phyloP scores from a whole-genome alignment of 257 asterid species.

The Marsdenia floribunda region DNA sequence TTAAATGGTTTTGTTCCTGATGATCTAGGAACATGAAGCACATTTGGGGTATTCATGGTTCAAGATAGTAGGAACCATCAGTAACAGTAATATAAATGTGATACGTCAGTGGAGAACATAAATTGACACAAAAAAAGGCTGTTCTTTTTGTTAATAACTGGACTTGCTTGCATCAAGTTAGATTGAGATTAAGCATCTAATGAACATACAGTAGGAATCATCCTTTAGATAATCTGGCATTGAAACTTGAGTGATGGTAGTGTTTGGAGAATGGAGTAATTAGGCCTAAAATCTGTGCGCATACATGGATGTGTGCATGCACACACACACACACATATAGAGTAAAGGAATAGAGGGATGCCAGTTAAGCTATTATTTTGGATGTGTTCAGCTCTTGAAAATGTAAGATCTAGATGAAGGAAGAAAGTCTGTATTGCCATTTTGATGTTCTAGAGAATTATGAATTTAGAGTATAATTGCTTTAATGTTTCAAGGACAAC shows the following conservation, averaged over 20 bases:
- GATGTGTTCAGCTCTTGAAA: neutral
- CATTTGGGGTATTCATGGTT: neutral
- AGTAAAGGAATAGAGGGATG: neutral
- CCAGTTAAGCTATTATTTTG: neutral
- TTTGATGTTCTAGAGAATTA: neutral
- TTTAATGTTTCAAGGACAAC: neutral
- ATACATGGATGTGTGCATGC: too few relatives aligned
- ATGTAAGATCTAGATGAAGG: neutral
- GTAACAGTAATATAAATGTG: constrained; percentile 8
- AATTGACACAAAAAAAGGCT: neutral
- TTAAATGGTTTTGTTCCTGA: neutral
- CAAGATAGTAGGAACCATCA: constrained; percentile 22
- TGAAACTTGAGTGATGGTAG: neutral
- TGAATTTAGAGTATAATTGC: neutral
- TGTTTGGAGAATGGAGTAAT: neutral
- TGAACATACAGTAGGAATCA: neutral
- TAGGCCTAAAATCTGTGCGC: neutral
- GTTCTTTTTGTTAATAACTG: neutral
- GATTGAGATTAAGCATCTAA: neutral
- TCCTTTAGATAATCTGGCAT: neutral
- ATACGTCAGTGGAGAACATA: neutral
- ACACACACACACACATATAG: neutral
- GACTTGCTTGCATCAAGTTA: neutral
- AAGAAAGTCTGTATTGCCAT: neutral
- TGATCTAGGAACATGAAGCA: neutral